Conservation (phyloP, 169 alveolate genomes). For the Plasmodium gonderi region DNA sequence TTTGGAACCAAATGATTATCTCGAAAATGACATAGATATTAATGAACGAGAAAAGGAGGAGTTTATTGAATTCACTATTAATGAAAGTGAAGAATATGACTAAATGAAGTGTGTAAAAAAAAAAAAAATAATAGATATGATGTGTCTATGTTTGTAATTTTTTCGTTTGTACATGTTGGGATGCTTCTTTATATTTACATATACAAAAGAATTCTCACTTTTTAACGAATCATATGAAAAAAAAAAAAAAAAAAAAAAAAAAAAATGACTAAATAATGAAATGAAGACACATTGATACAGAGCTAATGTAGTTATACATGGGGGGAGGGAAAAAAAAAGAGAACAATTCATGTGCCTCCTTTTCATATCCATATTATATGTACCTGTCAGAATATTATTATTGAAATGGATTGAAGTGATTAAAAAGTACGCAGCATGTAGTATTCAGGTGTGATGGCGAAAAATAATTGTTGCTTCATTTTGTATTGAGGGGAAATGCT, state of each 20-base stretch:
- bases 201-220: too few species aligned
- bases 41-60: background rate
- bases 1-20: background rate
- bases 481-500: background rate
- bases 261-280: too few species aligned
- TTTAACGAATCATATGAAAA: too few species aligned
- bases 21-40: background rate
- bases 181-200: too few species aligned
- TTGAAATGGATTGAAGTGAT: background rate
- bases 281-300: too few species aligned
- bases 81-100: background rate
- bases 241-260: too few species aligned
- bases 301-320: too few species aligned
- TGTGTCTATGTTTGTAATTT: too few species aligned
- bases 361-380: background rate
- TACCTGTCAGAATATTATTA: background rate
- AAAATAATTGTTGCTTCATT: background rate
- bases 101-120: background rate
- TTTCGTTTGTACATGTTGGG: too few species aligned
- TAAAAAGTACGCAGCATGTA: background rate
- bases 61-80: conserved; percentile 3
- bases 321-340: background rate
- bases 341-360: background rate
- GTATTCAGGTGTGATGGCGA: background rate
- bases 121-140: background rate